These are phyloP conservation scores for Chytriomyces sp. DNA, from an alignment of 192 early-diverging fungal genomes.

Conservation along the genomic window DNA sequence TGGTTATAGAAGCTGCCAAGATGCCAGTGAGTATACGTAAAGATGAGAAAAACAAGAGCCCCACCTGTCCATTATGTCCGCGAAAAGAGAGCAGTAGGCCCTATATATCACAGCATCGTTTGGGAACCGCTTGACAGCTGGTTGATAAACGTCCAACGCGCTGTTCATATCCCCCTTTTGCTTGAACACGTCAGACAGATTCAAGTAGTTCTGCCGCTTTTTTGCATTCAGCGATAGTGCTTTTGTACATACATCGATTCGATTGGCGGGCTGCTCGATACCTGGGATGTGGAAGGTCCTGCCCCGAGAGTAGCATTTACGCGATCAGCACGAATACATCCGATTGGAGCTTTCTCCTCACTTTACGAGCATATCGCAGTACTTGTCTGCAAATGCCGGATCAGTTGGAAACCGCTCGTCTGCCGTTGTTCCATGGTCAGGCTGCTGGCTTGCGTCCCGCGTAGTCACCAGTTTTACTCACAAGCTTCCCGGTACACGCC, in stretches of 20 bases:
- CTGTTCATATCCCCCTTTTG: neutral
- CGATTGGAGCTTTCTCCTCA: too few relatives aligned
- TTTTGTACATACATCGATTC: neutral
- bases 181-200: neutral
- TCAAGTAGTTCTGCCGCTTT: neutral
- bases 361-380: slow-evolving; percentile 3
- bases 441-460: neutral
- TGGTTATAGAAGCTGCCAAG: neutral
- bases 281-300: slow-evolving; percentile 3
- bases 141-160: neutral
- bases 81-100: neutral
- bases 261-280: neutral
- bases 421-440: neutral
- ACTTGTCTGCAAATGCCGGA: neutral
- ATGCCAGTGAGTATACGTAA: too few relatives aligned
- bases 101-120: neutral
- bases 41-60: too few relatives aligned
- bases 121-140: neutral
- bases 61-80: neutral
- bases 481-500: neutral
- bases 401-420: neutral
- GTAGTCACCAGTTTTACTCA: too few relatives aligned
- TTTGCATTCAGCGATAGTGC: neutral
- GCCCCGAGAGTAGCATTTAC: too few relatives aligned
- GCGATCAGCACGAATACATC: too few relatives aligned